Evolutionary conservation across 2,329 filamentous ascomycete genomes (phyloP), one percentile per base, ranked within the genome.

Genomic region (Endoconidiophora laricicola): DNA sequence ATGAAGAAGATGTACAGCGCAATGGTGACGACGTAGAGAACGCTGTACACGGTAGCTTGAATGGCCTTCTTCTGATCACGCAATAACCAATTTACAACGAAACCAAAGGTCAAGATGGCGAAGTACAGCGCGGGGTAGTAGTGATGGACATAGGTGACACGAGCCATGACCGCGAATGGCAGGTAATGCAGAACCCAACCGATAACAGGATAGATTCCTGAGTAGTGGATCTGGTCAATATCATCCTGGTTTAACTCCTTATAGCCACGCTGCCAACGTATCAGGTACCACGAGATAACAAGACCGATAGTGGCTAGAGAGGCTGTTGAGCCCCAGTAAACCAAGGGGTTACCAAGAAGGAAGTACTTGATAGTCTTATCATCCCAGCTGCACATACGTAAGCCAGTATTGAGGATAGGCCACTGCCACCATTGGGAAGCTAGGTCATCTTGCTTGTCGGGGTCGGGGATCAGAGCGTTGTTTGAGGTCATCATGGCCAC

Each of bases 401-500:
- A 79, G 62, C 91, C 91, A 52, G 96, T 91, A 60, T 96, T 73
- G 39, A 98, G 78, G 55, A 98, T 78, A 18, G 91, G 91, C 91
- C 91, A 98, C 68, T 98, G 88, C 91, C 91, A 98, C 72, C 88
- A 95, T 57, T 87, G 74, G 12, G 91, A 98, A 29, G 91, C 91
- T 44, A 98, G 78, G 61, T 98, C 91, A 60, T 98, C 91, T 65
- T 98, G 91, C 76, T 98, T 98, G 65, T 98, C 91, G 3, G 91
- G 90, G 61, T 98, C 91, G 3, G 91, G 91, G 18, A 98, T 86
- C 43, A 98, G 78, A 22, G 91, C 91, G 62, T 98, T 98, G 74
- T 98, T 98, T 38, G 91, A 96, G 3, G 91, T 98, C 90, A 96
- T 95, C 91, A 98, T 98, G 55, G 91, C 91, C 55, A 98, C 91